Evolutionary conservation across 345 rosid species (phyloP).

Genomic region (Murraya koenigii): DNA sequence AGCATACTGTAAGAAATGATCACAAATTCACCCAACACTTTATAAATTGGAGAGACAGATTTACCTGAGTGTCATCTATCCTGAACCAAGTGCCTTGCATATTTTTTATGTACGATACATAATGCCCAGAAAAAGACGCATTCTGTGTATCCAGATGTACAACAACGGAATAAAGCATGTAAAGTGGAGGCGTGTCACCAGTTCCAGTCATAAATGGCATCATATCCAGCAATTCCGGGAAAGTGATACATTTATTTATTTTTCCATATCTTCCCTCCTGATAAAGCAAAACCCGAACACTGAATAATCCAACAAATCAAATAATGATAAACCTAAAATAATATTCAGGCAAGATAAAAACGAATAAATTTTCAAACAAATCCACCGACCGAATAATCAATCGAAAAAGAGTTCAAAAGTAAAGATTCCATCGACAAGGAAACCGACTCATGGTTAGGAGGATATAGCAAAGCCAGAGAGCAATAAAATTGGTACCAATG

Average conservation of each 20-base stretch:
- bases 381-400: background rate
- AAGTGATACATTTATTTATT: constrained; percentile 68
- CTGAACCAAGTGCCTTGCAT: constrained; percentile 72
- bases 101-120: constrained; percentile 73
- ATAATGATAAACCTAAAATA: background rate
- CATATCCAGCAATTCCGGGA: constrained; percentile 86
- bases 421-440: background rate
- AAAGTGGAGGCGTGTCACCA: constrained; percentile 72
- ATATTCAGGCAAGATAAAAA: background rate
- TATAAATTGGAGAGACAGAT: background rate
- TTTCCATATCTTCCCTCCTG: constrained; percentile 86
- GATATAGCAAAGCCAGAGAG: background rate
- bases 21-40: background rate
- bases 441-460: background rate
- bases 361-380: background rate
- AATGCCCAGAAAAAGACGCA: constrained; percentile 83
- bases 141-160: constrained; percentile 86
- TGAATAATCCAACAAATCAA: background rate
- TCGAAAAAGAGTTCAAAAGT: background rate
- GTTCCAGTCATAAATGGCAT: constrained; percentile 72
- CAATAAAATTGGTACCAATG: background rate
- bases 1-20: background rate
- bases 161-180: constrained; percentile 69
- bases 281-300: constrained; percentile 17
- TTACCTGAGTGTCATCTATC: constrained; percentile 80